Conservation (phyloP, 2,329 filamentous ascomycete species). For the Paraphaeosphaeria sporulosa region DNA sequence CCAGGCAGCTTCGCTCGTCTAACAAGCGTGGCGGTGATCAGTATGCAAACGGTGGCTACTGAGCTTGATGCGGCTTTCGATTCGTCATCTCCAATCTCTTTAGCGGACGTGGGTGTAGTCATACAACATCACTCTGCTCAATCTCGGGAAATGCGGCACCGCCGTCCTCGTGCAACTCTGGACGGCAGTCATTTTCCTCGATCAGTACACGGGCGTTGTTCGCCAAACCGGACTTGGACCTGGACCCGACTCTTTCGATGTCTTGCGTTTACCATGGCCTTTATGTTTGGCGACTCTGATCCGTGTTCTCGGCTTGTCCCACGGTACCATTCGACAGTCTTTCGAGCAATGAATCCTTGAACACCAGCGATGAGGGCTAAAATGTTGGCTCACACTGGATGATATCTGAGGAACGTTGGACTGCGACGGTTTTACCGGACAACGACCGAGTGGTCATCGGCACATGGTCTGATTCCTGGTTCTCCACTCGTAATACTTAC, state of each 20-base stretch:
- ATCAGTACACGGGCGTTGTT: conserved; percentile 47
- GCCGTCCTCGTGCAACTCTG: conserved; percentile 49
- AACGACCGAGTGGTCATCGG: conserved; percentile 36
- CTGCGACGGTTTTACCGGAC: conserved; percentile 37
- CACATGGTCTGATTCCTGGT: conserved; percentile 38
- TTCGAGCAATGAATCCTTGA: conserved; percentile 29
- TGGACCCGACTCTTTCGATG: conserved; percentile 37
- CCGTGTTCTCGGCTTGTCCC: conserved; percentile 39
- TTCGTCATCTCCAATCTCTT: conserved; percentile 52
- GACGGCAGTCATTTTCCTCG: conserved; percentile 48
- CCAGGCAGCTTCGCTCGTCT: conserved; percentile 61
- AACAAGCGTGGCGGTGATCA: conserved; percentile 60
- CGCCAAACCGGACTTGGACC: conserved; percentile 45
- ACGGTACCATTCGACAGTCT: conserved; percentile 33
- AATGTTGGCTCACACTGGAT: conserved; percentile 14
- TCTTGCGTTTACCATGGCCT: conserved; percentile 36
- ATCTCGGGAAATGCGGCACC: conserved; percentile 55
- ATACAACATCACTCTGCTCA: conserved; percentile 40
- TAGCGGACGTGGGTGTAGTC: conserved; percentile 41
- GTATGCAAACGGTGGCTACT: conserved; percentile 57
- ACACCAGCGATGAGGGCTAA: conserved; percentile 20
- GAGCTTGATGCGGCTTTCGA: conserved; percentile 53
- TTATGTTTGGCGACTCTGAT: conserved; percentile 36
- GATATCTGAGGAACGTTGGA: conserved; percentile 25
- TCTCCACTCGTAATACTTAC: conserved; percentile 41